Evolutionary conservation across 108 stramenopile genomes (phyloP).

Genomic region (Cyclostephanos invisitatus): DNA sequence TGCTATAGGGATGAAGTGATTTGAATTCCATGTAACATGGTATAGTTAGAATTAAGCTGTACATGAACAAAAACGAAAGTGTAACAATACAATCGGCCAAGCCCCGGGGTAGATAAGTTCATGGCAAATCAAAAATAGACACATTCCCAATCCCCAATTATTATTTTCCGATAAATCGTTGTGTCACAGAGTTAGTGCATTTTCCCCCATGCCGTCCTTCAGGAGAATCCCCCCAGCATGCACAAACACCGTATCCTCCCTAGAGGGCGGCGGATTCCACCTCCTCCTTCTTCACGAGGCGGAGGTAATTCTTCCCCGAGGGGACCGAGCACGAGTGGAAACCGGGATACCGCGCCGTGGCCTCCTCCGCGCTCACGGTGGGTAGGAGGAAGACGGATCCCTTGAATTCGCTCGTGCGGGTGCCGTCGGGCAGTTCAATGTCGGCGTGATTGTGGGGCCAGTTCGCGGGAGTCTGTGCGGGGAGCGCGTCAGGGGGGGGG

Average conservation of each 20-base stretch:
- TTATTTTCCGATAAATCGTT: no score
- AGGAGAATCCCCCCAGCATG: no score
- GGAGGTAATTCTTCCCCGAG: slow-evolving; percentile 60
- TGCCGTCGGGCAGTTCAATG: slow-evolving; percentile 50
- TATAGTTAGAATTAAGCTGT: no score
- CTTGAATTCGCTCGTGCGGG: slow-evolving; percentile 51
- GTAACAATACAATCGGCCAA: no score
- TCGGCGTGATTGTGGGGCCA: slow-evolving; percentile 73
- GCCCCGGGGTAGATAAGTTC: no score
- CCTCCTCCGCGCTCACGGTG: slow-evolving; percentile 60
- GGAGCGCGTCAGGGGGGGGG: neutral
- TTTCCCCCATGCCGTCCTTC: no score
- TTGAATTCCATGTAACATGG: no score
- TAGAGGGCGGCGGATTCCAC: slow-evolving; percentile 19
- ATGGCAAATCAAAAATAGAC: no score
- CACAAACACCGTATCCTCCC: neutral
- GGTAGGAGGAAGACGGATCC: slow-evolving; percentile 68
- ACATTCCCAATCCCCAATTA: no score
- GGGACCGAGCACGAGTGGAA: slow-evolving; percentile 67
- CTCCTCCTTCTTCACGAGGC: slow-evolving; percentile 57
- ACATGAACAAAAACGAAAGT: no score
- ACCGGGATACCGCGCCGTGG: slow-evolving; percentile 51
- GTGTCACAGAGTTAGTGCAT: no score
- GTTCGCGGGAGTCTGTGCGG: slow-evolving; percentile 60
- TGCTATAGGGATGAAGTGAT: no score